Evolutionary conservation across 2,329 filamentous ascomycete genomes (phyloP).

Genomic region (Colletotrichum navitas): DNA sequence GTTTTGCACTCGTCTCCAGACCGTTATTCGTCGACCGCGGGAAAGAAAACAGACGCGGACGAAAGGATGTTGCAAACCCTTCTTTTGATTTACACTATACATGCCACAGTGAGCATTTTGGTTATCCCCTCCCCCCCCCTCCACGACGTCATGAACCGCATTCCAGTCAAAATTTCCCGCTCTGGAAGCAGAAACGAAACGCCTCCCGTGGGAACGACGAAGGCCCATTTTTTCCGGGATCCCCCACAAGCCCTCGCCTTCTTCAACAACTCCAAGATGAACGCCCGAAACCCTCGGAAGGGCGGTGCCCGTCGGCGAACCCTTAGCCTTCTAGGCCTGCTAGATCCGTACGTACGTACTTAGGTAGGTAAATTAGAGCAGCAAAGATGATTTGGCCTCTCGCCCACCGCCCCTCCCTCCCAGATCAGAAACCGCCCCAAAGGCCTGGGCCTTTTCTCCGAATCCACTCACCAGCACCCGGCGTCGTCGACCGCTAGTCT

Average conservation of each 20-base stretch:
- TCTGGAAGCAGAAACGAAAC: background rate
- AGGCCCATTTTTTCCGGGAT: background rate
- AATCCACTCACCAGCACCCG: conserved; percentile 13
- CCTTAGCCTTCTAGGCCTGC: background rate
- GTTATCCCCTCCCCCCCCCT: background rate
- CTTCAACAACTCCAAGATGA: background rate
- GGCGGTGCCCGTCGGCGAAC: background rate
- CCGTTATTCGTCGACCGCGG: background rate
- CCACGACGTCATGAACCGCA: background rate
- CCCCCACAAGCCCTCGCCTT: background rate
- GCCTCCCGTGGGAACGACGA: background rate
- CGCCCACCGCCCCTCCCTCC: background rate
- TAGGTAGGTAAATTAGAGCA: too few relatives aligned
- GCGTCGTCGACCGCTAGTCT: conserved; percentile 18
- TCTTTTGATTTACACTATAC: too few relatives aligned
- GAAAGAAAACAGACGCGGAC: background rate
- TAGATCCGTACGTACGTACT: too few relatives aligned
- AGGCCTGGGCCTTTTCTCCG: conserved; percentile 2
- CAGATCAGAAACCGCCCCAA: background rate
- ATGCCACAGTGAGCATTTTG: background rate
- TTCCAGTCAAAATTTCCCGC: background rate
- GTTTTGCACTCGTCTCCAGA: background rate
- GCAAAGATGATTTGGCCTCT: background rate
- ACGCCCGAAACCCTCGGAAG: background rate
- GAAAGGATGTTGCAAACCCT: background rate